These are phyloP conservation scores for Gryganskiella cystojenkinii DNA, from an alignment of 192 early-diverging fungal species.

Conservation along the genomic window DNA sequence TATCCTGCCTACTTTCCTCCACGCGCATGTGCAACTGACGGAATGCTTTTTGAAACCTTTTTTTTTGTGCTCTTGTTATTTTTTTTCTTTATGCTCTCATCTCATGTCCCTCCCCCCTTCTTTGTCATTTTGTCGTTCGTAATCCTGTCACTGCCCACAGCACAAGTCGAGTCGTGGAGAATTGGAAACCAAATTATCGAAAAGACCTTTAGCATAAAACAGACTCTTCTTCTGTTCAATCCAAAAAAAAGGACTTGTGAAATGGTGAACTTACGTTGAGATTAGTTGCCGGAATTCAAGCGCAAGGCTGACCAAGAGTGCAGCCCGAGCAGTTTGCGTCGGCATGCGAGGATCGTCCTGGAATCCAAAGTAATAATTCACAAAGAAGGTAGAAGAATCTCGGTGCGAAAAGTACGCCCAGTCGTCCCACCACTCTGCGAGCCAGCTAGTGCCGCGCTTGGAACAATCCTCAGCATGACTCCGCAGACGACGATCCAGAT, in stretches of 20 bases:
- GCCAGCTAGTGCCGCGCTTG: constrained; percentile 49
- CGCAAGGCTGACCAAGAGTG: constrained; percentile 39
- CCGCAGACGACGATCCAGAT: constrained; percentile 44
- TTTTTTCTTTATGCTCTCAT: too few species aligned
- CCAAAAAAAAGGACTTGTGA: background rate
- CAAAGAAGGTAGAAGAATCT: constrained; percentile 51
- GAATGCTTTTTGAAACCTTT: too few species aligned
- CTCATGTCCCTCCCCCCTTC: too few species aligned
- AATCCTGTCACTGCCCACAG: too few species aligned
- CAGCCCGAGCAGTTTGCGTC: constrained; percentile 43
- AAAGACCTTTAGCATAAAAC: too few species aligned
- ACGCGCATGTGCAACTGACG: background rate
- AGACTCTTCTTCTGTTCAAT: too few species aligned
- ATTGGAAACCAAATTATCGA: too few species aligned
- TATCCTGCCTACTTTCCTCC: too few species aligned
- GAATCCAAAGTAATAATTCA: constrained; percentile 53
- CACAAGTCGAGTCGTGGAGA: too few species aligned
- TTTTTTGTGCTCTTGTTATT: too few species aligned
- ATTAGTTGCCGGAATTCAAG: constrained; percentile 48
- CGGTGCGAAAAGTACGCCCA: constrained; percentile 47
- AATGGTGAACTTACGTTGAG: constrained; percentile 39
- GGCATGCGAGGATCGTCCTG: constrained; percentile 48
- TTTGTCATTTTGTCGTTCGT: too few species aligned
- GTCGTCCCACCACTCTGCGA: constrained; percentile 53
- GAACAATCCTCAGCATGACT: constrained; percentile 56